Conservation (phyloP, 2,329 filamentous ascomycete genomes). For the Ascochyta rabiei region DNA sequence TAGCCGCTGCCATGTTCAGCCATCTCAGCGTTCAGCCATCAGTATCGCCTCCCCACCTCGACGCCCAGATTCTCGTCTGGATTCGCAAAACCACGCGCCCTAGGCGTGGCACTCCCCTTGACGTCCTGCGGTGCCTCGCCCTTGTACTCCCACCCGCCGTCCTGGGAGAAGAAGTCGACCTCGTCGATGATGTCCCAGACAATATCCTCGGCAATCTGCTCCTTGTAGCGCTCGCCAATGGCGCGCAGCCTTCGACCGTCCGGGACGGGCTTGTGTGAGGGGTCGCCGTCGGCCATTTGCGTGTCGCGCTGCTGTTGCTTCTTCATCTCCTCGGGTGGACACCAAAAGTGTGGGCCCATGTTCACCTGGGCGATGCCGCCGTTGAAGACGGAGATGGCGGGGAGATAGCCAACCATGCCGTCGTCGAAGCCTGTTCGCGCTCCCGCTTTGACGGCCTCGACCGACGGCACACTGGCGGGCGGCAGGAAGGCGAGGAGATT, state of each 20-base stretch:
- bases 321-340: conserved; percentile 70
- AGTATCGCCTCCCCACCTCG: conserved; percentile 46
- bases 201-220: conserved; percentile 94
- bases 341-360: conserved; percentile 94
- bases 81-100: conserved; percentile 46
- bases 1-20: not conserved
- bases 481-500: conserved; percentile 90
- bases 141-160: conserved; percentile 56
- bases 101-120: conserved; percentile 44
- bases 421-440: conserved; percentile 90
- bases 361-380: conserved; percentile 92
- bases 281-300: conserved; percentile 34
- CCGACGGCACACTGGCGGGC: conserved; percentile 77
- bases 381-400: conserved; percentile 88
- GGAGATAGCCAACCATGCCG: conserved; percentile 94
- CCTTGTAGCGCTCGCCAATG: conserved; percentile 79
- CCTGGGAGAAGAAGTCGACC: conserved; percentile 84
- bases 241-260: conserved; percentile 57
- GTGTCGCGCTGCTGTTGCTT: conserved; percentile 44
- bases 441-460: conserved; percentile 71
- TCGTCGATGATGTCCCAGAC: conserved; percentile 94
- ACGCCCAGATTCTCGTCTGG: conserved; percentile 47
- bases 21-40: not conserved
- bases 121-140: conserved; percentile 43
- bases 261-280: conserved; percentile 22